Conservation (phyloP, 2,329 filamentous ascomycete species). For the Tolypocladium sp. region DNA sequence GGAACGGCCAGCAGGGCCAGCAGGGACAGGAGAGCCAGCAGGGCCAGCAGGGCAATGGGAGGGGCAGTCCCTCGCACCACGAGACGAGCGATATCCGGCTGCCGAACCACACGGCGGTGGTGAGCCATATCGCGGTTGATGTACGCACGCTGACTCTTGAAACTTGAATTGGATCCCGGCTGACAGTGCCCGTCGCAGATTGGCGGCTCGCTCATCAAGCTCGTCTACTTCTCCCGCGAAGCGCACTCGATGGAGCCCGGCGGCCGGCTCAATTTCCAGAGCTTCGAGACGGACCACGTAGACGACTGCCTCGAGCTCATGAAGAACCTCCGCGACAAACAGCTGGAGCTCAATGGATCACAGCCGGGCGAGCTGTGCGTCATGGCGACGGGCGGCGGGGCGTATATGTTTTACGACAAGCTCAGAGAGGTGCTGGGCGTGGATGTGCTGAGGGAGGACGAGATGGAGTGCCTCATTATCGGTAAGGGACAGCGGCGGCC, state of each 20-base stretch:
- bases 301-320: conserved; percentile 92
- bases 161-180: not conserved
- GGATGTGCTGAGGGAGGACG: conserved; percentile 85
- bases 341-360: conserved; percentile 66
- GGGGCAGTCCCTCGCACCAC: conserved; percentile 39
- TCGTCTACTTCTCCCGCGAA: conserved; percentile 95
- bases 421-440: conserved; percentile 77
- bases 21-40: conserved; percentile 1
- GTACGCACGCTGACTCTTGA: conserved; percentile 38
- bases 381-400: conserved; percentile 92
- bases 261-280: conserved; percentile 87
- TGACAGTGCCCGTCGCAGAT: conserved; percentile 49
- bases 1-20: conserved; percentile 10
- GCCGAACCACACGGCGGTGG: conserved; percentile 87
- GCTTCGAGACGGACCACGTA: conserved; percentile 91
- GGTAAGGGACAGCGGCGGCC: conserved; percentile 38
- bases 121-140: conserved; percentile 95
- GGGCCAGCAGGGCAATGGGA: conserved; percentile 24
- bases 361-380: conserved; percentile 68
- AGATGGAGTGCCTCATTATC: conserved; percentile 98
- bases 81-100: conserved; percentile 92
- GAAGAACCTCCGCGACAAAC: conserved; percentile 73
- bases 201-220: conserved; percentile 87
- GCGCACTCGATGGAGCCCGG: conserved; percentile 69
- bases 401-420: conserved; percentile 93